Evolutionary conservation across 148 eudicot genomes (phyloP).

Genomic region (Rhododendron kiyosumense): DNA sequence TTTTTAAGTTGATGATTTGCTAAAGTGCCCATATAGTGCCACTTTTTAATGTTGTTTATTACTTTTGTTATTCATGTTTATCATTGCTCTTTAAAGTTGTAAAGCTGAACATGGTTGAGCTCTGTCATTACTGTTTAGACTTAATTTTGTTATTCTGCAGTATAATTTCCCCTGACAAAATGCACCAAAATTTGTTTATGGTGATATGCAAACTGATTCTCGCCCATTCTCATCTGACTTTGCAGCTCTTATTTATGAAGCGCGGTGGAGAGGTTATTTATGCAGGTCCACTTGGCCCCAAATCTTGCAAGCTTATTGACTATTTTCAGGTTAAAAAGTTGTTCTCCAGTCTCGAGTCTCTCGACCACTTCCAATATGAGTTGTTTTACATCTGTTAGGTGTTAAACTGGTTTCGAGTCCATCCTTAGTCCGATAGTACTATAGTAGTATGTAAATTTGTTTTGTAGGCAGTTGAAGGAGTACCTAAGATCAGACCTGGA

Average conservation of each 20-base stretch:
- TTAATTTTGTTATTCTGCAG: not conserved
- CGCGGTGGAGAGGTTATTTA: constrained; percentile 95
- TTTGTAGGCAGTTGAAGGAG: constrained; percentile 77
- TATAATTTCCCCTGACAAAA: not conserved
- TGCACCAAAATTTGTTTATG: not conserved
- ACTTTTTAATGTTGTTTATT: not conserved
- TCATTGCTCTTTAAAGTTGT: not conserved
- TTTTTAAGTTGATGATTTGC: no score
- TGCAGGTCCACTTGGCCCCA: constrained; percentile 90
- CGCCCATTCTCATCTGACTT: not conserved
- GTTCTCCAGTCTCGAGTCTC: not conserved
- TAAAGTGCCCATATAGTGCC: not conserved
- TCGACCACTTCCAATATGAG: not conserved
- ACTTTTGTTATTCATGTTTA: not conserved
- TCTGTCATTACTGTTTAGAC: not conserved
- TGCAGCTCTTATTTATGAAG: constrained; percentile 96
- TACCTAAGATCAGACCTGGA: constrained; percentile 74
- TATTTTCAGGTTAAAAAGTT: constrained; percentile 71
- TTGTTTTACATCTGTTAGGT: not conserved
- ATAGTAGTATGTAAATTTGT: not conserved
- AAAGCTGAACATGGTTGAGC: not conserved
- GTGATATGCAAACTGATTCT: not conserved
- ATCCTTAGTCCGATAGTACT: not conserved
- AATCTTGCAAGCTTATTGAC: constrained; percentile 69
- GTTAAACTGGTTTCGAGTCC: not conserved